Conservation (phyloP, 768 basidiomycete genomes). For the Mycena indigotica region DNA sequence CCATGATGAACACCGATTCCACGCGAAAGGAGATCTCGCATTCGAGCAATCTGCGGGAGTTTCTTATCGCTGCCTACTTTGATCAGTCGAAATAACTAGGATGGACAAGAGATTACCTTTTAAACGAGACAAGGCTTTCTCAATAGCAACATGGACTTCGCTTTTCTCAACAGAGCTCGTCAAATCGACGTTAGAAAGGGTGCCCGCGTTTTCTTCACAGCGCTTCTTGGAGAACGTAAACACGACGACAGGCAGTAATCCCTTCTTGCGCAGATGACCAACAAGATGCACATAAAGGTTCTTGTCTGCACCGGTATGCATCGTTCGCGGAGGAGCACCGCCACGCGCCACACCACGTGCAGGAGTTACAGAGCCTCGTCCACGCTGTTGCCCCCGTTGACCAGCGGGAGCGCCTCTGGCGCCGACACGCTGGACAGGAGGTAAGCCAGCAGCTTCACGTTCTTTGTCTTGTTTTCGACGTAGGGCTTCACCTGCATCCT, state of each 20-base stretch:
- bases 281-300: conserved; percentile 94
- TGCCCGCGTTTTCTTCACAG: conserved; percentile 95
- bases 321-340: conserved; percentile 48
- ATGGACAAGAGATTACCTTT: conserved; percentile 60
- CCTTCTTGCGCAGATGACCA: conserved; percentile 80
- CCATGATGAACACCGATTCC: conserved; percentile 99
- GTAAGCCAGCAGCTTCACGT: conserved; percentile 90
- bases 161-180: conserved; percentile 92
- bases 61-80: conserved; percentile 84
- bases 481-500: conserved; percentile 85
- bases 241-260: conserved; percentile 89
- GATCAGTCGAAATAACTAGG: conserved; percentile 5
- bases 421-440: conserved; percentile 82
- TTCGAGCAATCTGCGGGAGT: conserved; percentile 88
- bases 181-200: conserved; percentile 84
- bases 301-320: conserved; percentile 76
- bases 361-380: conserved; percentile 38
- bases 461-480: conserved; percentile 97
- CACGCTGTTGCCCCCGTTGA: conserved; percentile 60
- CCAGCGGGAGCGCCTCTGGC: conserved; percentile 67
- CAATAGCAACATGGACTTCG: conserved; percentile 92
- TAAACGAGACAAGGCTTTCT: conserved; percentile 85
- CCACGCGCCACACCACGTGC: conserved; percentile 44
- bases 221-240: conserved; percentile 97
- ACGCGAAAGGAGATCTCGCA: conserved; percentile 85